phyloP scores from a whole-genome alignment of 495 filamentous ascomycete species.

The Geopyxis carbonaria region DNA sequence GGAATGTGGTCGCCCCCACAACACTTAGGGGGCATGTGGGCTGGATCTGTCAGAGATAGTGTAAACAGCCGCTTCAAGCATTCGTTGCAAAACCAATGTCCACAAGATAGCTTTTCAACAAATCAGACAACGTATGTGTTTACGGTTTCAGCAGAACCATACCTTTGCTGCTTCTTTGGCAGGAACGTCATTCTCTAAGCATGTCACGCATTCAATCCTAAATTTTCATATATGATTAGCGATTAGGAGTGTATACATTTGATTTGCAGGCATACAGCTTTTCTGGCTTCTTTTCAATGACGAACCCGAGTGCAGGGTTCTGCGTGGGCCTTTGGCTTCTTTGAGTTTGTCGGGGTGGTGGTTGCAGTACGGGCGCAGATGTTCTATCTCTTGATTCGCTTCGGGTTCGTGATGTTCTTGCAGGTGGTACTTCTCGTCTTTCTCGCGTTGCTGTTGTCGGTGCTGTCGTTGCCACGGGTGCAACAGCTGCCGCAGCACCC shows the following conservation, averaged over 20 bases:
- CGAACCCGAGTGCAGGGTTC: constrained; percentile 16
- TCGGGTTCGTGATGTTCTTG: not conserved
- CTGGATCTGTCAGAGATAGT: constrained; percentile 53
- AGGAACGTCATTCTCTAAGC: constrained; percentile 44
- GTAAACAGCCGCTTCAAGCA: constrained; percentile 58
- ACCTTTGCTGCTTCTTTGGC: constrained; percentile 40
- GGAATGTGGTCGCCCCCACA: constrained; percentile 57
- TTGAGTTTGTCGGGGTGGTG: constrained; percentile 2
- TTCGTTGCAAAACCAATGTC: constrained; percentile 58
- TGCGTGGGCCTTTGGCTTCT: constrained; percentile 6
- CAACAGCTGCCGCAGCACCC: not conserved
- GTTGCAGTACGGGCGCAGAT: not conserved
- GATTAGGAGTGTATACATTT: not conserved
- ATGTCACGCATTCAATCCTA: constrained; percentile 52
- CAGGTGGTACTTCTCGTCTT: not conserved
- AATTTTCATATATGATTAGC: constrained; percentile 7
- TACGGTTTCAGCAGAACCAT: not conserved
- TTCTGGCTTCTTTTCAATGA: constrained; percentile 17
- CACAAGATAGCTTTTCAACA: constrained; percentile 40
- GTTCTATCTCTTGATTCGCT: not conserved
- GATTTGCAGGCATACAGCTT: constrained; percentile 14
- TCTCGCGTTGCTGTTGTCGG: not conserved
- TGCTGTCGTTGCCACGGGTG: not conserved
- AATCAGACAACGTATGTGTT: not conserved
- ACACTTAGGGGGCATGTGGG: constrained; percentile 65